Evolutionary conservation across 2,329 filamentous ascomycete species (phyloP).

Genomic region (Hansfordia pulvinata): DNA sequence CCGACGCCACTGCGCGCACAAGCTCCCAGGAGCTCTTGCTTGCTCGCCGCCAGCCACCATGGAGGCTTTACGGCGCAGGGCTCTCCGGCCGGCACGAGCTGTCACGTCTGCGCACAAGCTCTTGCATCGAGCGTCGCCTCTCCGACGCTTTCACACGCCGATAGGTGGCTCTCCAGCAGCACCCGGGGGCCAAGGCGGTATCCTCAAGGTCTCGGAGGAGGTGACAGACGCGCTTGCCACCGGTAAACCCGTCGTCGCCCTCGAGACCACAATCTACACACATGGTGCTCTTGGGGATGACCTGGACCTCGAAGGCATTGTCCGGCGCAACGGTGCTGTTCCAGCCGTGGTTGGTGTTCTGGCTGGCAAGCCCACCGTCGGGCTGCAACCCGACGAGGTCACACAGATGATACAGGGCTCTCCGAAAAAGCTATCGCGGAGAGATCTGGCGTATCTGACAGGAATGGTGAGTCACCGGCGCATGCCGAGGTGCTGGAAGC

Average conservation of each 20-base stretch:
- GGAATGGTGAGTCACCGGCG: constrained; percentile 46
- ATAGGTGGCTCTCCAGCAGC: too few relatives aligned
- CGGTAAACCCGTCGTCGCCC: constrained; percentile 72
- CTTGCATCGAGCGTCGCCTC: too few relatives aligned
- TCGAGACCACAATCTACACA: constrained; percentile 95
- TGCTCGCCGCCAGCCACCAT: too few relatives aligned
- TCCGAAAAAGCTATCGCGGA: constrained; percentile 72
- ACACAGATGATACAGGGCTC: constrained; percentile 55
- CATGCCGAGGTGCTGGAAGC: constrained; percentile 2
- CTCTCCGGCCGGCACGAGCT: too few relatives aligned
- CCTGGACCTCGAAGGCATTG: constrained; percentile 62
- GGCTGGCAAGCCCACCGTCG: constrained; percentile 70
- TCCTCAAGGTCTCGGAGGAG: constrained; percentile 69
- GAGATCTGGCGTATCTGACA: constrained; percentile 72
- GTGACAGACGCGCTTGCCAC: constrained; percentile 62
- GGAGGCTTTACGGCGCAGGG: too few relatives aligned
- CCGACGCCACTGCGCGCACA: too few relatives aligned
- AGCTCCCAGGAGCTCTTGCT: too few relatives aligned
- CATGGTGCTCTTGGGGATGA: constrained; percentile 73
- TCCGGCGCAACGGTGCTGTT: constrained; percentile 68
- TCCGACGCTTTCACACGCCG: too few relatives aligned
- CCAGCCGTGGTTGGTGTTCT: constrained; percentile 87
- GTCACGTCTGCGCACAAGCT: too few relatives aligned
- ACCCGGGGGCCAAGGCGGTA: too few relatives aligned
- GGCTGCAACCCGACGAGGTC: constrained; percentile 60